A percentile compares a stretch with the other conserved stretches of the same genome.
These are phyloP conservation scores for Camellia granthamiana DNA, from an alignment of 148 eudicot genomes.

Conservation along the genomic window DNA sequence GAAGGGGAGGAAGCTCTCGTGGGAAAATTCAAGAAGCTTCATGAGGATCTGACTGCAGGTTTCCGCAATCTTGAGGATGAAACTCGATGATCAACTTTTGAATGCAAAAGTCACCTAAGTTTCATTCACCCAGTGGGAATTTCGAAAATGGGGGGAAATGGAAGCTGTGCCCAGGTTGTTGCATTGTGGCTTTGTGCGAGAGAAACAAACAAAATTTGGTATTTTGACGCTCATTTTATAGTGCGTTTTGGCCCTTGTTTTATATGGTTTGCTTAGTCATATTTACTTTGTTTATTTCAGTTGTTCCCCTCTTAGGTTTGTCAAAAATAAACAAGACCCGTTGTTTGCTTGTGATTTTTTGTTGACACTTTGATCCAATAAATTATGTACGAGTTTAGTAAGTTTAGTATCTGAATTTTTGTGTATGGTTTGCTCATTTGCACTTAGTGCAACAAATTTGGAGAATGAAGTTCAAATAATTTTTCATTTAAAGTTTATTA, in stretches of 20 bases:
- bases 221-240: not conserved
- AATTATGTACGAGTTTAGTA: not conserved
- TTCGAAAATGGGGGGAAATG: not conserved
- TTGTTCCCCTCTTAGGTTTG: not conserved
- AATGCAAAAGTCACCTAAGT: not conserved
- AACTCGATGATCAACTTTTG: conserved; percentile 48
- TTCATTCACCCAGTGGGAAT: not conserved
- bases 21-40: conserved; percentile 70
- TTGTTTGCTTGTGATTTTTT: not conserved
- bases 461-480: too few species aligned
- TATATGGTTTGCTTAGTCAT: not conserved
- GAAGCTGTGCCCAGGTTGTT: not conserved
- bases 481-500: not conserved
- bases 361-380: conserved; percentile 4
- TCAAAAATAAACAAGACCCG: conserved; percentile 4
- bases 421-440: not conserved
- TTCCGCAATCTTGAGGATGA: conserved; percentile 96
- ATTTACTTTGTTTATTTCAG: conserved; percentile 1
- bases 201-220: not conserved
- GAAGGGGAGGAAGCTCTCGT: conserved; percentile 80
- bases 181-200: not conserved
- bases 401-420: not conserved
- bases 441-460: too few species aligned
- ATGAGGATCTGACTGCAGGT: conserved; percentile 70
- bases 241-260: not conserved